Conservation (phyloP, 805 yeast genomes). For the Deakozyma indianensis region DNA sequence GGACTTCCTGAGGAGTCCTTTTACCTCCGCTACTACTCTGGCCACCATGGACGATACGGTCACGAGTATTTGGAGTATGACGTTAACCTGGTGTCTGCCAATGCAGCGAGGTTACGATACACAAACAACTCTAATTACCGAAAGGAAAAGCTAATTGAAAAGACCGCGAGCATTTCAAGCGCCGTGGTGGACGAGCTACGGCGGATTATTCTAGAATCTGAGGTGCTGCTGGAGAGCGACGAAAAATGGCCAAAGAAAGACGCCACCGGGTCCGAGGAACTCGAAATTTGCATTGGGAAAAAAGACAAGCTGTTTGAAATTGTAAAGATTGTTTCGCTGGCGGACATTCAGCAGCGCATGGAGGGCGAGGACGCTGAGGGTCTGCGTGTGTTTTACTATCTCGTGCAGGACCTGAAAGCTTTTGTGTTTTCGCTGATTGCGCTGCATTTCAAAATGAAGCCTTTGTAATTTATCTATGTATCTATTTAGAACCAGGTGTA, state of each 20-base stretch:
- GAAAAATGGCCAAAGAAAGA: conserved; percentile 27
- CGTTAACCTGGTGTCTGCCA: conserved; percentile 18
- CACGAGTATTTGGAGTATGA: conserved; percentile 32
- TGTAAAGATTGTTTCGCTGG: conserved; percentile 24
- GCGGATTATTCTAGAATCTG: conserved; percentile 24
- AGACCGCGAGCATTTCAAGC: conserved; percentile 20
- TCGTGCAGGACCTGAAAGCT: conserved; percentile 30
- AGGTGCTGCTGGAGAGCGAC: conserved; percentile 28
- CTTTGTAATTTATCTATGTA: not conserved
- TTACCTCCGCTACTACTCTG: conserved; percentile 29
- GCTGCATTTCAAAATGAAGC: conserved; percentile 27
- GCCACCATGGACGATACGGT: conserved; percentile 30
- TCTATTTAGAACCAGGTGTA: not conserved
- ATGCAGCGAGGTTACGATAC: conserved; percentile 23
- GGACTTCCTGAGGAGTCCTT: conserved; percentile 16
- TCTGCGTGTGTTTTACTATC: conserved; percentile 28
- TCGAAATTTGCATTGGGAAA: conserved; percentile 26
- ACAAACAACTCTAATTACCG: conserved; percentile 34
- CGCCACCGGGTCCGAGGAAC: conserved; percentile 28
- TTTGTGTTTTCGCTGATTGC: conserved; percentile 28
- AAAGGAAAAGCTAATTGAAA: conserved; percentile 27
- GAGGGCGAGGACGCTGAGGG: conserved; percentile 30
- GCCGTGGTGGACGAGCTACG: conserved; percentile 23
- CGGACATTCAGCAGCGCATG: conserved; percentile 21
- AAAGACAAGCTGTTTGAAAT: conserved; percentile 21